Evolutionary conservation across 2,329 filamentous ascomycete genomes (phyloP).

Genomic region (Xylaria digitata): DNA sequence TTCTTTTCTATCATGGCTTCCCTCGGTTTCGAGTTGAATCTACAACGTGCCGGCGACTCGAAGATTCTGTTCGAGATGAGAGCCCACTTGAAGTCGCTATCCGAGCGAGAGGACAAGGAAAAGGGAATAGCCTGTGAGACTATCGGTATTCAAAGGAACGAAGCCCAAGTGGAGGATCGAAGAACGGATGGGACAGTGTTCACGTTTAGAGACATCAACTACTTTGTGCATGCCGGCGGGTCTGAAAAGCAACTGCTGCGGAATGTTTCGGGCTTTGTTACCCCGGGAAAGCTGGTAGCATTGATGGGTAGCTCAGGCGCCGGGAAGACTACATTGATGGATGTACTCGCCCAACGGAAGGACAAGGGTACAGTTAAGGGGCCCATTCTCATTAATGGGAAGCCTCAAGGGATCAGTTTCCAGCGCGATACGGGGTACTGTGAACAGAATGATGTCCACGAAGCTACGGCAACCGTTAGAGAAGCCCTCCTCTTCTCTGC

Average conservation of each 20-base stretch:
- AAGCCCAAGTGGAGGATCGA: constrained; percentile 55
- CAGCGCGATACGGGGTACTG: constrained; percentile 80
- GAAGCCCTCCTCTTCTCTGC: constrained; percentile 76
- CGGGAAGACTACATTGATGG: constrained; percentile 49
- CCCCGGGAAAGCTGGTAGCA: constrained; percentile 82
- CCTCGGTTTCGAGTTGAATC: constrained; percentile 59
- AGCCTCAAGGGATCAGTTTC: constrained; percentile 77
- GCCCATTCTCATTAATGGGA: constrained; percentile 82
- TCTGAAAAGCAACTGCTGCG: constrained; percentile 77
- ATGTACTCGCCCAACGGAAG: constrained; percentile 65
- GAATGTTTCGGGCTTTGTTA: constrained; percentile 85
- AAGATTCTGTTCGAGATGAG: constrained; percentile 22
- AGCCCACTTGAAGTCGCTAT: constrained; percentile 13
- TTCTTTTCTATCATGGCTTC: constrained; percentile 60
- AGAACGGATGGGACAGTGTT: constrained; percentile 71
- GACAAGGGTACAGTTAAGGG: constrained; percentile 81
- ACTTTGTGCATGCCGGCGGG: constrained; percentile 65
- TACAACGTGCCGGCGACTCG: constrained; percentile 68
- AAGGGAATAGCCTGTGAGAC: constrained; percentile 44
- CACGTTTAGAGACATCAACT: constrained; percentile 64
- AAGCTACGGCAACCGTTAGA: constrained; percentile 72
- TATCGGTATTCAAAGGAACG: too few relatives aligned
- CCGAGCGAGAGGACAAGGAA: constrained; percentile 45
- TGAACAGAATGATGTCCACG: constrained; percentile 75
- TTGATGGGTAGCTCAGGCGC: constrained; percentile 72